Conservation (phyloP, 2,329 filamentous ascomycete genomes). For the Exophiala sp. region DNA sequence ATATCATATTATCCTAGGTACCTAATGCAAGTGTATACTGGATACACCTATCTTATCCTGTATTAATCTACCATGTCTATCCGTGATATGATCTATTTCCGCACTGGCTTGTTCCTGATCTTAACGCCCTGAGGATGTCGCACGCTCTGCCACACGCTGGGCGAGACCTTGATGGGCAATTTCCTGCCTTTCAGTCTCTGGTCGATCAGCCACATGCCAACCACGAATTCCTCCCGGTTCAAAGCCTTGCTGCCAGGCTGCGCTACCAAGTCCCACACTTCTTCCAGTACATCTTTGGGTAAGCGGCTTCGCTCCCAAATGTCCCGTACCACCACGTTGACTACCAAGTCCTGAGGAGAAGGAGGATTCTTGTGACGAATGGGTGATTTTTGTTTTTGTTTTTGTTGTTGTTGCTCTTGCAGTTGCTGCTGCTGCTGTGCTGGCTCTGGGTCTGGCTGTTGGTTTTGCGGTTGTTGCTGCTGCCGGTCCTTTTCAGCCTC, state of each 20-base stretch:
- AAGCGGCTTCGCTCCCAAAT: slow-evolving; percentile 46
- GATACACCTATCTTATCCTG: too few species aligned
- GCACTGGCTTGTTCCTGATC: slow-evolving; percentile 19
- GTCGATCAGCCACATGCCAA: slow-evolving; percentile 48
- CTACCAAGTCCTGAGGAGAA: slow-evolving; percentile 30
- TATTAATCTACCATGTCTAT: not conserved
- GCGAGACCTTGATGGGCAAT: slow-evolving; percentile 40
- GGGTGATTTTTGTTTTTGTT: not conserved
- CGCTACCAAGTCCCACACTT: slow-evolving; percentile 44
- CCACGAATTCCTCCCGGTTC: slow-evolving; percentile 44
- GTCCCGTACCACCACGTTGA: slow-evolving; percentile 44
- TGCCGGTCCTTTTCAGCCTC: not conserved
- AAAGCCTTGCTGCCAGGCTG: slow-evolving; percentile 34
- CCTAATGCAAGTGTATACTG: too few species aligned
- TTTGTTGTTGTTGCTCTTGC: not conserved
- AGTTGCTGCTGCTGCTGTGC: not conserved
- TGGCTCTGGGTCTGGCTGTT: too few species aligned
- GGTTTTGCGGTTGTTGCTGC: not conserved
- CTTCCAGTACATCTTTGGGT: slow-evolving; percentile 35
- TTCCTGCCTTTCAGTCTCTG: slow-evolving; percentile 45
- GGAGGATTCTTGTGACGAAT: slow-evolving; percentile 5
- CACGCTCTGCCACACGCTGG: slow-evolving; percentile 46
- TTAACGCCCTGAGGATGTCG: slow-evolving; percentile 38
- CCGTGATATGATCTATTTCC: slow-evolving; percentile 8
- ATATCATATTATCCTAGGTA: too few species aligned